Evolutionary conservation across 495 filamentous ascomycete species (phyloP).

Genomic region (Thermochaetoides thermophila): DNA sequence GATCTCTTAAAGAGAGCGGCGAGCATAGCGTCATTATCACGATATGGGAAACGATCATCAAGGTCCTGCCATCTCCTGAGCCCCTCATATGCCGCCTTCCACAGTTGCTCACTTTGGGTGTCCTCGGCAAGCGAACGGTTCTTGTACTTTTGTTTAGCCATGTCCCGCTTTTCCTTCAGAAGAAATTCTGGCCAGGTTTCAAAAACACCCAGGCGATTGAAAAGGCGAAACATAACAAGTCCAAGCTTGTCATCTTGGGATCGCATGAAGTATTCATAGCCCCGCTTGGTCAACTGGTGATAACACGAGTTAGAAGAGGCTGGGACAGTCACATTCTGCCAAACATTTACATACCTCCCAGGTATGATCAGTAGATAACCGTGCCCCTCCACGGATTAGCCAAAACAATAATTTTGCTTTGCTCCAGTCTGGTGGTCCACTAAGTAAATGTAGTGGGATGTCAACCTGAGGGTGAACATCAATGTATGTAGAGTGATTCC

Average conservation of each 20-base stretch:
- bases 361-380: constrained; percentile 7
- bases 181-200: background rate
- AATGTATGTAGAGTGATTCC: constrained; percentile 2
- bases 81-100: background rate
- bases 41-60: background rate
- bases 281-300: constrained; percentile 6
- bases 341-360: constrained; percentile 20
- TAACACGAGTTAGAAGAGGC: background rate
- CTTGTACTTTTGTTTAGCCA: background rate
- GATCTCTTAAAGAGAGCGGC: no score
- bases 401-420: constrained; percentile 22
- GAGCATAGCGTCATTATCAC: background rate
- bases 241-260: constrained; percentile 2
- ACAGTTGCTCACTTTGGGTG: no score
- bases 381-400: constrained; percentile 20
- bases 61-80: background rate
- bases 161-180: constrained; percentile 1
- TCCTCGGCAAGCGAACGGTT: no score
- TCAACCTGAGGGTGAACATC: constrained; percentile 16
- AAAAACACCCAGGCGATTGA: background rate
- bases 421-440: constrained; percentile 13
- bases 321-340: background rate
- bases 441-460: constrained; percentile 21
- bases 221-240: constrained; percentile 1
- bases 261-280: constrained; percentile 7